Conservation (phyloP, 1,139 yeast genomes). For the Lodderomyces jiufengensis region DNA sequence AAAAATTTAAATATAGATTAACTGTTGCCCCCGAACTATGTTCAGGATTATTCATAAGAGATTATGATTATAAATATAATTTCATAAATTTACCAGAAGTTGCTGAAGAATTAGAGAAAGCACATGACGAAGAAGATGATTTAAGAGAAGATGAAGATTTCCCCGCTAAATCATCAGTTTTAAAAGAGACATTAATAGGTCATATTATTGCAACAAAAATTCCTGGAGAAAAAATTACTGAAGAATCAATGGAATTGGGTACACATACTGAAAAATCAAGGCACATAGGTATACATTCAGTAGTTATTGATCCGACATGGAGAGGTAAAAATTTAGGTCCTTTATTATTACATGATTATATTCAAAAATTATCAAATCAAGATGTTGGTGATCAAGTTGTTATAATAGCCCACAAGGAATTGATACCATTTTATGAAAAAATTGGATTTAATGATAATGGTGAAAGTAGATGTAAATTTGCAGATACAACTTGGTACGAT, state of each 20-base stretch:
- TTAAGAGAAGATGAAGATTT: conserved; percentile 34
- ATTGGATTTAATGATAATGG: conserved; percentile 74
- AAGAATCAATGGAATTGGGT: conserved; percentile 66
- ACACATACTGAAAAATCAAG: conserved; percentile 71
- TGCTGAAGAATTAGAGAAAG: conserved; percentile 32
- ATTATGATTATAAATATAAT: conserved; percentile 46
- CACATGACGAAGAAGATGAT: conserved; percentile 26
- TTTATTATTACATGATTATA: conserved; percentile 78
- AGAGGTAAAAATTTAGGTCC: conserved; percentile 83
- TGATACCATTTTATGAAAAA: conserved; percentile 74
- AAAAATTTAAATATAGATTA: conserved; percentile 66
- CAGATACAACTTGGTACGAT: conserved; percentile 64
- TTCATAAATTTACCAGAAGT: conserved; percentile 45
- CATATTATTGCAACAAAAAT: conserved; percentile 84
- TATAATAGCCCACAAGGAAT: conserved; percentile 65
- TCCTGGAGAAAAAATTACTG: conserved; percentile 48
- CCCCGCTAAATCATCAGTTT: conserved; percentile 50
- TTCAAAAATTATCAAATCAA: conserved; percentile 85
- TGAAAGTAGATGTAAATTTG: conserved; percentile 55
- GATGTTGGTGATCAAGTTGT: conserved; percentile 78
- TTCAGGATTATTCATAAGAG: conserved; percentile 80
- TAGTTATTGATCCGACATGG: conserved; percentile 75
- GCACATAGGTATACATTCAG: conserved; percentile 76
- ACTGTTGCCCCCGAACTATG: conserved; percentile 85
- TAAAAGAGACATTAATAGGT: conserved; percentile 70